phyloP scores from a whole-genome alignment of 78 protist species.

The Anaeramoeba flamelloides region DNA sequence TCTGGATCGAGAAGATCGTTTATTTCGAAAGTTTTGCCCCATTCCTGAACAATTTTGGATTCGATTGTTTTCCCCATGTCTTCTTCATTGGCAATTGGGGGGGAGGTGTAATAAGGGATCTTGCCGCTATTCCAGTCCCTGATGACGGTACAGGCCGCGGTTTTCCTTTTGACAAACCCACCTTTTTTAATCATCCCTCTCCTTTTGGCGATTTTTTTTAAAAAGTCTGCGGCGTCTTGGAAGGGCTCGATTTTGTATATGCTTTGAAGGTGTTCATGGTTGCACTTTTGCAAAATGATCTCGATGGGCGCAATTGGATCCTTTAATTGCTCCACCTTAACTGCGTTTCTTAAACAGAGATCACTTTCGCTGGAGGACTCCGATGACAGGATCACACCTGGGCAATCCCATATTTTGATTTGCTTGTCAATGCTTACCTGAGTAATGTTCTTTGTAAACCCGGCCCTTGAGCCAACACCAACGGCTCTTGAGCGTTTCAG shows the following conservation, averaged over 20 bases:
- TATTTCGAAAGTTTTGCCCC: no score
- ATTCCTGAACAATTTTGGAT: no score
- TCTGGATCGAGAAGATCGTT: no score
- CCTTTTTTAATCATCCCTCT: no score
- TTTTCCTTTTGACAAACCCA: no score
- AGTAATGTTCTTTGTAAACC: slow-evolving; percentile 54
- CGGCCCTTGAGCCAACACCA: slow-evolving; percentile 66
- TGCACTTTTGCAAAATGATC: background rate
- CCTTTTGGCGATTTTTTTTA: background rate
- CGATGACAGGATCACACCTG: slow-evolving; percentile 63
- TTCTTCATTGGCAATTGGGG: no score
- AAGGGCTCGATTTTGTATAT: background rate
- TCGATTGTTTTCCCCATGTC: no score
- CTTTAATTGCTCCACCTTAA: slow-evolving; percentile 11
- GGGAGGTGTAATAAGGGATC: no score
- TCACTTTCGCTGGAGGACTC: background rate
- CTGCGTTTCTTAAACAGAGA: slow-evolving; percentile 18
- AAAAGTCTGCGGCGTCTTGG: background rate
- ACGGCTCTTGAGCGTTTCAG: slow-evolving; percentile 67
- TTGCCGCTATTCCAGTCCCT: no score
- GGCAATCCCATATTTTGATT: slow-evolving; percentile 77
- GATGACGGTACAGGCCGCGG: no score
- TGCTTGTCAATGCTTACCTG: slow-evolving; percentile 55
- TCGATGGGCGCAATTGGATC: slow-evolving; percentile 7
- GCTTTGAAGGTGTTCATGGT: background rate